Conservation (phyloP, 805 yeast genomes). For the Kluyveromyces siamensis region DNA sequence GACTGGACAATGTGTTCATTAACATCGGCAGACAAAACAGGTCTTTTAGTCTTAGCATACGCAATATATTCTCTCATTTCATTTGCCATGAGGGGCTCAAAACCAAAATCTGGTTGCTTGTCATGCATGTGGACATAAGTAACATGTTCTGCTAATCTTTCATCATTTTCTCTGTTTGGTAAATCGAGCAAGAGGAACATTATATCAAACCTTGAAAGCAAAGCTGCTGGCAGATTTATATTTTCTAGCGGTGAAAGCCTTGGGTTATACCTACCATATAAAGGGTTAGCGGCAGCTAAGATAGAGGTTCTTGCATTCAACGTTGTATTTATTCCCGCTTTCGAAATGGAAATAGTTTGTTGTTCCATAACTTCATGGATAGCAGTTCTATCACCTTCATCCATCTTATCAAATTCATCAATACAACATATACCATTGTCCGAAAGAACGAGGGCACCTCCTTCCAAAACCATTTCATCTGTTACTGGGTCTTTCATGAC, state of each 20-base stretch:
- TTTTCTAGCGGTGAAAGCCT: constrained; percentile 86
- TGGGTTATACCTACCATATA: constrained; percentile 91
- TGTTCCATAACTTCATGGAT: constrained; percentile 97
- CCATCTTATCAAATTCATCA: constrained; percentile 99
- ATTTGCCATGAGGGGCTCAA: constrained; percentile 67
- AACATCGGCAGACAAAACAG: constrained; percentile 73
- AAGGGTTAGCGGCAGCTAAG: constrained; percentile 97
- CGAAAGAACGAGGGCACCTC: constrained; percentile 94
- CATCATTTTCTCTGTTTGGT: constrained; percentile 74
- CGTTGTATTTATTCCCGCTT: constrained; percentile 96
- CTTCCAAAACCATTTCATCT: constrained; percentile 96
- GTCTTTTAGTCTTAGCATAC: constrained; percentile 75
- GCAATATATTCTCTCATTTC: constrained; percentile 84
- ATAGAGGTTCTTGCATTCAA: constrained; percentile 92
- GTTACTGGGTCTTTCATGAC: constrained; percentile 99
- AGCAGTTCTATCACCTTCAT: constrained; percentile 91
- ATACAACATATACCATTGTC: constrained; percentile 98
- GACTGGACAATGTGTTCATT: constrained; percentile 80
- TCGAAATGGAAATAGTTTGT: constrained; percentile 93
- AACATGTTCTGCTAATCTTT: constrained; percentile 84
- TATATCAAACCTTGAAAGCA: constrained; percentile 89
- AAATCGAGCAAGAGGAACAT: constrained; percentile 78
- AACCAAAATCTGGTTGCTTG: constrained; percentile 69
- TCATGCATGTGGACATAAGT: constrained; percentile 93
- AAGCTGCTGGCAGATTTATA: constrained; percentile 93